phyloP scores from a whole-genome alignment of 1,284 basidiomycete species.

The Tausonia pullulans region DNA sequence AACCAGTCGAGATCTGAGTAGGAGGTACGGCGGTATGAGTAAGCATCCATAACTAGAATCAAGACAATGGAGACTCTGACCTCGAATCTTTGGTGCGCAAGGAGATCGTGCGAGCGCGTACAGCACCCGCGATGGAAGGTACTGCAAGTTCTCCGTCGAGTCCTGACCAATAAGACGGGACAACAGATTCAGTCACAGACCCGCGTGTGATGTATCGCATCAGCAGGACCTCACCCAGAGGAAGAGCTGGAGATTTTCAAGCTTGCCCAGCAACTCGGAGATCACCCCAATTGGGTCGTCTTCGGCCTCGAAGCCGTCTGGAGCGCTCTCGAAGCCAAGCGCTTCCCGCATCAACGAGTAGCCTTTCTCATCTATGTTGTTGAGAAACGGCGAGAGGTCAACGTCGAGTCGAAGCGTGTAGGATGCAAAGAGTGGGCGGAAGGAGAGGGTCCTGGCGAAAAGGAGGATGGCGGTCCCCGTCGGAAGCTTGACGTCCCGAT shows the following conservation, averaged over 20 bases:
- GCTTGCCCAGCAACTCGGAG: background rate
- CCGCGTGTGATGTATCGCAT: too few relatives aligned
- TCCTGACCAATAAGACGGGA: background rate
- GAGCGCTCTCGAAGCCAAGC: too few relatives aligned
- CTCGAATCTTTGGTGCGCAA: background rate
- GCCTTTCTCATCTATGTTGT: constrained; percentile 7
- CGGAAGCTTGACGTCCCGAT: constrained; percentile 31
- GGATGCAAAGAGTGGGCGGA: background rate
- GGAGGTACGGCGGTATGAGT: too few relatives aligned
- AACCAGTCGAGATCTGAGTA: constrained; percentile 14
- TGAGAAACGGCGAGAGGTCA: constrained; percentile 10
- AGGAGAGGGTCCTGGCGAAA: constrained; percentile 8
- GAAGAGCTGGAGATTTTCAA: background rate
- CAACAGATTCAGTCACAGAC: background rate
- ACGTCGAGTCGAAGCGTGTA: constrained; percentile 7
- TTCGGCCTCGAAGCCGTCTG: too few relatives aligned
- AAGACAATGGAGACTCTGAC: too few relatives aligned
- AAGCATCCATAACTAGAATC: too few relatives aligned
- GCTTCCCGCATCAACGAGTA: background rate
- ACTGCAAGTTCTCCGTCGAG: constrained; percentile 9
- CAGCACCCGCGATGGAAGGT: constrained; percentile 2
- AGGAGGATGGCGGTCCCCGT: constrained; percentile 14
- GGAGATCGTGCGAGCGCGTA: background rate
- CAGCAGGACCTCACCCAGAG: background rate
- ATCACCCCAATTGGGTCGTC: too few relatives aligned